Evolutionary conservation across 345 rosid genomes (phyloP).

Genomic region (Pelargonium nanum): DNA sequence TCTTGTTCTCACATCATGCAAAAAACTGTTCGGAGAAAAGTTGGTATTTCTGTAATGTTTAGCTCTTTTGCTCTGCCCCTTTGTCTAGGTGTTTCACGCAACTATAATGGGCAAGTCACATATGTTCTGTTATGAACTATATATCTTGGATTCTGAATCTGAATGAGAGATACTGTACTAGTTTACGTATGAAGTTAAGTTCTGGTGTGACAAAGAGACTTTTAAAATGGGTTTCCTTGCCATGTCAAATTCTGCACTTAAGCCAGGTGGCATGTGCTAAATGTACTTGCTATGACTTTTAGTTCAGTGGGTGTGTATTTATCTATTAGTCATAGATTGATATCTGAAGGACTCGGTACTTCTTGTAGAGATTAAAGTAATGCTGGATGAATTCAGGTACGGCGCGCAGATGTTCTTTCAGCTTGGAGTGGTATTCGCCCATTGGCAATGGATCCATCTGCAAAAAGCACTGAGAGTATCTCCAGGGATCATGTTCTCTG

Average conservation of each 20-base stretch:
- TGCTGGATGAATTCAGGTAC: constrained; percentile 41
- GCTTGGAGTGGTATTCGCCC: constrained; percentile 99
- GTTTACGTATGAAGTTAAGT: not conserved
- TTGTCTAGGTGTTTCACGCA: not conserved
- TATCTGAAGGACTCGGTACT: not conserved
- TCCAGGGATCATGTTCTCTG: constrained; percentile 91
- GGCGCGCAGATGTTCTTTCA: constrained; percentile 89
- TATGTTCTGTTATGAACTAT: not conserved
- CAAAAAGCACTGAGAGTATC: constrained; percentile 87
- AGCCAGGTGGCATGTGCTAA: not conserved
- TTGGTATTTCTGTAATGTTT: no score
- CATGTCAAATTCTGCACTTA: not conserved
- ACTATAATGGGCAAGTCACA: not conserved
- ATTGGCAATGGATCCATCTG: constrained; percentile 76
- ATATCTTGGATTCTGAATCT: not conserved
- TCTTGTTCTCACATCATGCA: no score
- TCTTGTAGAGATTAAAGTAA: constrained; percentile 12
- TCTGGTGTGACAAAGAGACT: not conserved
- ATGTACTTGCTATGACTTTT: not conserved
- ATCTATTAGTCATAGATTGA: not conserved
- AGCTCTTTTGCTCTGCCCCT: no score
- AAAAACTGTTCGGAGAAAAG: no score
- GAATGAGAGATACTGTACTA: not conserved
- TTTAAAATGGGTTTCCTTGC: not conserved
- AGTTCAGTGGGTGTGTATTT: not conserved